phyloP scores from a whole-genome alignment of 768 basidiomycete species.

The Cubamyces lactineus region DNA sequence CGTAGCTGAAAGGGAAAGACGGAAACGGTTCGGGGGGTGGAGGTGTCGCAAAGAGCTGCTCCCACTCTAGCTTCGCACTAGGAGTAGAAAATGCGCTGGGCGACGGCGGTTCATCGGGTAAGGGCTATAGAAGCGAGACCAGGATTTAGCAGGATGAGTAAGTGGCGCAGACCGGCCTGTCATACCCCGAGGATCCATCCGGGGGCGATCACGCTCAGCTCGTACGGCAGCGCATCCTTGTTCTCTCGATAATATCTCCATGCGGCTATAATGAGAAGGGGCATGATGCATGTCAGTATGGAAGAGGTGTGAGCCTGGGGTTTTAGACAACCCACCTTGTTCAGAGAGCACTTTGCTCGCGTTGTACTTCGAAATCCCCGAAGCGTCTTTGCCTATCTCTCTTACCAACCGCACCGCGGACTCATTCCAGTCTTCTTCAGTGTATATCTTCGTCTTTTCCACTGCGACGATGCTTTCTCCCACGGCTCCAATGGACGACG shows the following conservation, averaged over 20 bases:
- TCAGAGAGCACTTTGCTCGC: neutral
- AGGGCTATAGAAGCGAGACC: neutral
- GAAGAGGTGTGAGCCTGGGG: neutral
- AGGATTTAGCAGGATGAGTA: neutral
- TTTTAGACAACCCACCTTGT: constrained; percentile 28
- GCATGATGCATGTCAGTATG: neutral
- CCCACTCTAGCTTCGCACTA: neutral
- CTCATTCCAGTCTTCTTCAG: neutral
- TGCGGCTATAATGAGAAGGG: neutral
- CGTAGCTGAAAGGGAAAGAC: constrained; percentile 21
- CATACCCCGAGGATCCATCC: constrained; percentile 39
- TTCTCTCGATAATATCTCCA: constrained; percentile 43
- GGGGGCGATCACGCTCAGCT: constrained; percentile 50
- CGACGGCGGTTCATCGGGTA: constrained; percentile 1
- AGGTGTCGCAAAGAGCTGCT: neutral
- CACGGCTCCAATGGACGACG: neutral
- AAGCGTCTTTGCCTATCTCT: neutral
- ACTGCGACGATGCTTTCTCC: neutral
- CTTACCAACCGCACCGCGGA: neutral
- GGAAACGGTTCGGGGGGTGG: neutral
- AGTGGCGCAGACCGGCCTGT: neutral
- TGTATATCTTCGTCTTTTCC: neutral
- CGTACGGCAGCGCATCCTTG: constrained; percentile 39
- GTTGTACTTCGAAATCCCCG: neutral
- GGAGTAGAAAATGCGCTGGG: neutral